Evolutionary conservation across 1,139 yeast species (phyloP).

Genomic region (Debaryomycetaceae sp.): DNA sequence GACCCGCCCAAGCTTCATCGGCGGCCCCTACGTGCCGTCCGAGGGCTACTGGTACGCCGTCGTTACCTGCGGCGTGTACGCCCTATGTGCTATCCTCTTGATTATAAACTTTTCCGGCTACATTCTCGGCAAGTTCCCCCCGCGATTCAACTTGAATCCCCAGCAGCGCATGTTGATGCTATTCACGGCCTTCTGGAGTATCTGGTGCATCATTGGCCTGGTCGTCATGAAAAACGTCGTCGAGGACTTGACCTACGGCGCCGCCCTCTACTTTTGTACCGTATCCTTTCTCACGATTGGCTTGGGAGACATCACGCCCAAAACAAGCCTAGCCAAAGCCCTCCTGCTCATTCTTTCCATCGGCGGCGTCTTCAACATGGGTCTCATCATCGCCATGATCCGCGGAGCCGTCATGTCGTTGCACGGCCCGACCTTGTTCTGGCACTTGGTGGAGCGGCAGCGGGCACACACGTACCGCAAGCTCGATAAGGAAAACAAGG

Average conservation of each 20-base stretch:
- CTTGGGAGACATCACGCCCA: conserved; percentile 60
- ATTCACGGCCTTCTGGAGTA: conserved; percentile 51
- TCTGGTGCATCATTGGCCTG: conserved; percentile 67
- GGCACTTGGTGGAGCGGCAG: conserved; percentile 45
- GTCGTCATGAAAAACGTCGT: conserved; percentile 29
- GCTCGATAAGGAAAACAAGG: conserved; percentile 9
- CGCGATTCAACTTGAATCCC: conserved; percentile 52
- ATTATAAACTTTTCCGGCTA: conserved; percentile 54
- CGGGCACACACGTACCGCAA: conserved; percentile 10
- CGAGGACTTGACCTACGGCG: conserved; percentile 37
- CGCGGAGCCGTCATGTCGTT: conserved; percentile 51
- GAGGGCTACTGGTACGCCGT: conserved; percentile 76
- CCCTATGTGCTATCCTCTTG: conserved; percentile 41
- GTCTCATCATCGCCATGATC: conserved; percentile 61
- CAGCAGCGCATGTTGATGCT: conserved; percentile 65
- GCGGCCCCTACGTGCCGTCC: conserved; percentile 19
- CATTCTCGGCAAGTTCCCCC: conserved; percentile 46
- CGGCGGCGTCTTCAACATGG: conserved; percentile 60
- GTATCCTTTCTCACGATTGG: conserved; percentile 74
- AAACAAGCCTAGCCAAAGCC: conserved; percentile 40
- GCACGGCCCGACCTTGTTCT: conserved; percentile 50
- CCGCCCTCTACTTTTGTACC: conserved; percentile 57
- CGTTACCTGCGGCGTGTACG: conserved; percentile 51
- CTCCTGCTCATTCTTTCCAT: conserved; percentile 53
- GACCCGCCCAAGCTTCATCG: conserved; percentile 9